phyloP scores from a whole-genome alignment of 2,329 filamentous ascomycete genomes.

The Colletotrichum tropicicola region DNA sequence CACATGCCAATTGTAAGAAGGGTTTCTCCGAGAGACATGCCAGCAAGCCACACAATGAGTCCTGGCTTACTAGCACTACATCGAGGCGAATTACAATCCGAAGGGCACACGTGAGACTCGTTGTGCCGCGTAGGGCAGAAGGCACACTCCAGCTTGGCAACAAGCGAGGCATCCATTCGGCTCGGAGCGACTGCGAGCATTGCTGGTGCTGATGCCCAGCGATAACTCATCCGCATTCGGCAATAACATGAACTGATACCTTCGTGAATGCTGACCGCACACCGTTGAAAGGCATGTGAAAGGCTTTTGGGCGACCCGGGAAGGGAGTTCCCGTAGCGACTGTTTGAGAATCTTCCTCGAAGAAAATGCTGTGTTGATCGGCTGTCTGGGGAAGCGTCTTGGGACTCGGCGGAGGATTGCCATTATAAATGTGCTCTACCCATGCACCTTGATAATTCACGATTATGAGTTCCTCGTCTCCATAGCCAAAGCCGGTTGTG shows the following conservation, averaged over 20 bases:
- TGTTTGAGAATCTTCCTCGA: not conserved
- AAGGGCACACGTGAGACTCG: not conserved
- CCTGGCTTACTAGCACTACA: not conserved
- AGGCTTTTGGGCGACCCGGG: not conserved
- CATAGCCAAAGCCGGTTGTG: not conserved
- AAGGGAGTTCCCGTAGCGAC: not conserved
- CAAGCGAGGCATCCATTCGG: not conserved
- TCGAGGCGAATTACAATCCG: not conserved
- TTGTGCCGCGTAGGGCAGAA: no score
- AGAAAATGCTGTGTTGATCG: not conserved
- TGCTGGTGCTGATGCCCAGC: not conserved
- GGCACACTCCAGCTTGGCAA: no score
- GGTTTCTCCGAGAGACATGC: not conserved
- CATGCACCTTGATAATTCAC: not conserved
- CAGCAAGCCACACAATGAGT: not conserved
- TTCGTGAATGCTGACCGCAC: not conserved
- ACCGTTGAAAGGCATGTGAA: not conserved
- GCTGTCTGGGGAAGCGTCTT: not conserved
- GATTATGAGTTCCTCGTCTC: not conserved
- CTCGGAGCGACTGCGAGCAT: not conserved
- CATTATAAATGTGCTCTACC: not conserved
- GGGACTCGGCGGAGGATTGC: not conserved
- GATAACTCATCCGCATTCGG: not conserved
- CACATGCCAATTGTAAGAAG: constrained; percentile 6
- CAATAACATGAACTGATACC: not conserved